Base-by-base conservation (phyloP, 148 eudicot genomes). In the Rhododendron simsii region DNA sequence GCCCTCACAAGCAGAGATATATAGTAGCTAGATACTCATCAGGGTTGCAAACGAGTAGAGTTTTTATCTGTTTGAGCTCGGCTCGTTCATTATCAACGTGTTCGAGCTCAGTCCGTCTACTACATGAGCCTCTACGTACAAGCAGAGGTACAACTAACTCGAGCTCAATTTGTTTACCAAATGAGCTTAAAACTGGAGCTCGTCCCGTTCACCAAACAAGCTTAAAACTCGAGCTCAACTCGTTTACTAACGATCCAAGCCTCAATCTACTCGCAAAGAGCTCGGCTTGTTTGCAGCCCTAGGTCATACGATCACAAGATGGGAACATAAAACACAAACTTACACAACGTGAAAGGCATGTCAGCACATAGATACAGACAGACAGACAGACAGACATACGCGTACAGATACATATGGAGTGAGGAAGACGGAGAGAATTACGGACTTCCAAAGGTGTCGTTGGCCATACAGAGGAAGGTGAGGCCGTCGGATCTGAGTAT, bases 401-500 rank as follows among this genome's bases (percentile, higher is more conserved):
- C 41, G 18, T 23, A 45, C 8, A 81, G 28, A 81, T 21, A 39
- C 26, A 8, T 20, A 76, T 44, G 45, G 8, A 26, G 41, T 3
- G 26, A 83, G 84, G 59, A 81, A 67, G 84, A 61, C 85, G 33
- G 84, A 45, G 44, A 79, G 67, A 78, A 80, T 23, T 35, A 88
- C 94, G 16, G 84, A 96, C 98, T 91, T 92, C 99, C 99, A 71
- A 96, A 96, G 83, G 99, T 91, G 59, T 96, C 99, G 47, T 96
- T 95, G 76, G 99, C 99, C 98, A 96, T 95, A 91, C 99, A 96
- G 45, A 96, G 93, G 85, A 95, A 96, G 78, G 90, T 86, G 81
- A 96, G 88, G 4, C 92, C 93, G 84, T 96, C 98, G 30, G 98
- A 91, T 87, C 89, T 89, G 59, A 94, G 94, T 48, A 96, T 95